phyloP scores from a whole-genome alignment of 2,329 filamentous ascomycete species.

The Cladophialophora bantiana region DNA sequence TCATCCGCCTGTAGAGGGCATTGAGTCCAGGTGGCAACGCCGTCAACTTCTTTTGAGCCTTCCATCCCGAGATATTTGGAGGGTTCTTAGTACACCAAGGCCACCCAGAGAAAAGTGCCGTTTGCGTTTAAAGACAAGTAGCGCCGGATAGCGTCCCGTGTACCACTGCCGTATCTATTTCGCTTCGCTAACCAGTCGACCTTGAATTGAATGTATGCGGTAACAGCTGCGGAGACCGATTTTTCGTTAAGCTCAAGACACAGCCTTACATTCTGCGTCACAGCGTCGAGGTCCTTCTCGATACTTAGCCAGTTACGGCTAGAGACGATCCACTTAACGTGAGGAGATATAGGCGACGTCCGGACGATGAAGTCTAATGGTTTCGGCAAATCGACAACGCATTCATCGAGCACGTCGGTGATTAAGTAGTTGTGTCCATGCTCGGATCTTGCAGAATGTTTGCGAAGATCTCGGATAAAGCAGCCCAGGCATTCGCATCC shows the following conservation, averaged over 20 bases:
- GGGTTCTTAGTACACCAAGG: neutral
- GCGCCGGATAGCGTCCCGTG: neutral
- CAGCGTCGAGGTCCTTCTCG: neutral
- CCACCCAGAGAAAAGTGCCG: neutral
- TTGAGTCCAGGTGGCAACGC: neutral
- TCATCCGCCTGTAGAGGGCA: neutral
- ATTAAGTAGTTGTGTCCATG: too few relatives aligned
- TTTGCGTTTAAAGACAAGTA: neutral
- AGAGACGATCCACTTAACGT: neutral
- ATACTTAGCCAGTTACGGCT: neutral
- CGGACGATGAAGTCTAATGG: too few relatives aligned
- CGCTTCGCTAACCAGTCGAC: neutral
- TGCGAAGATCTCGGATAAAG: conserved; percentile 4
- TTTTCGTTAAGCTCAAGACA: neutral
- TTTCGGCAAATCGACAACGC: too few relatives aligned
- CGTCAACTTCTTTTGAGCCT: neutral
- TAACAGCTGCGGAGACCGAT: neutral
- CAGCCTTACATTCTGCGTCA: neutral
- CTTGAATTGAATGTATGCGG: neutral
- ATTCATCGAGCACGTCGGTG: too few relatives aligned
- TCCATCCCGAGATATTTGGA: neutral
- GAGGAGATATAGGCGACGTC: neutral
- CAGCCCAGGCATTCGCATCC: neutral
- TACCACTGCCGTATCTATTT: neutral
- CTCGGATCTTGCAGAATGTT: neutral